Conservation (phyloP, 192 early-diverging fungal species). For the Tieghemiomyces parasiticus region DNA sequence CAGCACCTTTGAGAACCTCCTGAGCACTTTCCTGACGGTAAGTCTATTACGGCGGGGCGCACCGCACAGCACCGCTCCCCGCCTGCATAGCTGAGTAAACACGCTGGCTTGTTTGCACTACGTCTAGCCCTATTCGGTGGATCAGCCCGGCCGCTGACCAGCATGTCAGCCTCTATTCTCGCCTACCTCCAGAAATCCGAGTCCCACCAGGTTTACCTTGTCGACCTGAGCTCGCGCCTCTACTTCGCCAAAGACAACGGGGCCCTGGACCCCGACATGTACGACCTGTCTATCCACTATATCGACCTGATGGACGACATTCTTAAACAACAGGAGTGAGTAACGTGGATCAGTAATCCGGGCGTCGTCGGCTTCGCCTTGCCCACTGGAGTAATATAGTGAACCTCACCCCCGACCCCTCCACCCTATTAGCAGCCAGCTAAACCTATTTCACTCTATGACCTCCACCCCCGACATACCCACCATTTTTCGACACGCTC, state of each 20-base stretch:
- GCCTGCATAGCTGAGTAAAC: too few species aligned
- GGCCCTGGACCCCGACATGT: slow-evolving; percentile 3
- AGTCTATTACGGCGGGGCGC: too few species aligned
- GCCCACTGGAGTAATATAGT: not conserved
- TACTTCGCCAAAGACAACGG: slow-evolving; percentile 10
- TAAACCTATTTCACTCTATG: not conserved
- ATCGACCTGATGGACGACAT: slow-evolving; percentile 7
- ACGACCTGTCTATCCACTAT: slow-evolving; percentile 3
- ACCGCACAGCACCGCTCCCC: too few species aligned
- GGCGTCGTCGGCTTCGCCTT: not conserved
- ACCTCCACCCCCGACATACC: not conserved
- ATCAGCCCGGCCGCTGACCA: too few species aligned
- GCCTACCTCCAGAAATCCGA: not conserved
- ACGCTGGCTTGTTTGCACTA: too few species aligned
- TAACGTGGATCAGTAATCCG: not conserved
- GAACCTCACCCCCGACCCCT: not conserved
- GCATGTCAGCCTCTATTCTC: too few species aligned
- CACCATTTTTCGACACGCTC: not conserved
- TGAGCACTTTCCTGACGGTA: slow-evolving; percentile 12
- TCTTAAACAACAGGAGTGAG: slow-evolving; percentile 1
- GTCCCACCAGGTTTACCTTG: not conserved
- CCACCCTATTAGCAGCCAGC: not conserved
- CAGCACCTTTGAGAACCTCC: not conserved
- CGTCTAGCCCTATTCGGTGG: too few species aligned
- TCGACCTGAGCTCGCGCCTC: slow-evolving; percentile 6